Evolutionary conservation across 768 basidiomycete species (phyloP).

Genomic region (Roridomyces roridus): DNA sequence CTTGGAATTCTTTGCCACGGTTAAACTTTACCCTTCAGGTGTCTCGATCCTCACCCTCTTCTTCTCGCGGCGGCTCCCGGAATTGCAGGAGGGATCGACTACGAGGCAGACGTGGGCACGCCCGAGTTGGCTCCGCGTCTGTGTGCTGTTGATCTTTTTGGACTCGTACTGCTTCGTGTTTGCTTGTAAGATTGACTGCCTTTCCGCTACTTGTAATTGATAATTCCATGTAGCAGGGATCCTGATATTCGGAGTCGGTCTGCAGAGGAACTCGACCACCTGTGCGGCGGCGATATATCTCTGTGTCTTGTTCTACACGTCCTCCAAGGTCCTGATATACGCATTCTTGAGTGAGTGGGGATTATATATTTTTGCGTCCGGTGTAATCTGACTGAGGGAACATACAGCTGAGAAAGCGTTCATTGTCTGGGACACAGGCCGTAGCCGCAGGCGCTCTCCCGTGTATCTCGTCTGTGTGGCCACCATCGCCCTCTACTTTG

Average conservation of each 20-base stretch:
- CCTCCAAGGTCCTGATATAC: constrained; percentile 54
- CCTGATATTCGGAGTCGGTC: constrained; percentile 51
- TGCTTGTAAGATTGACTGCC: constrained; percentile 34
- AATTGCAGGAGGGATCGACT: not conserved
- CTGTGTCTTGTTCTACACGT: constrained; percentile 49
- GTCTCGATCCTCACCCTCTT: constrained; percentile 20
- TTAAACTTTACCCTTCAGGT: no score
- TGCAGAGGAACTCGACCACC: constrained; percentile 39
- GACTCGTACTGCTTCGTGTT: constrained; percentile 53
- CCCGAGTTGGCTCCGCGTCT: constrained; percentile 47
- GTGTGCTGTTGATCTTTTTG: constrained; percentile 46
- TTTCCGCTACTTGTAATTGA: not conserved
- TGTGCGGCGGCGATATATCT: constrained; percentile 51
- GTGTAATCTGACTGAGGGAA: no score
- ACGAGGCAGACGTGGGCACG: not conserved
- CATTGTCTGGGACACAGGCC: constrained; percentile 47
- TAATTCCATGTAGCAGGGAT: constrained; percentile 40
- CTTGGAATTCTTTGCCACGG: no score
- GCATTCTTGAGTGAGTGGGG: constrained; percentile 50
- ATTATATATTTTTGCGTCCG: constrained; percentile 1
- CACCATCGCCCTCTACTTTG: constrained; percentile 43
- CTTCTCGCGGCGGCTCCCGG: constrained; percentile 7
- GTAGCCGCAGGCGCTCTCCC: constrained; percentile 43
- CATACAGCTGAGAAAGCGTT: constrained; percentile 50
- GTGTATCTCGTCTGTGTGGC: constrained; percentile 47